Base-by-base conservation (phyloP, 1,139 yeast species). In the Yamadazyma conglobata region DNA sequence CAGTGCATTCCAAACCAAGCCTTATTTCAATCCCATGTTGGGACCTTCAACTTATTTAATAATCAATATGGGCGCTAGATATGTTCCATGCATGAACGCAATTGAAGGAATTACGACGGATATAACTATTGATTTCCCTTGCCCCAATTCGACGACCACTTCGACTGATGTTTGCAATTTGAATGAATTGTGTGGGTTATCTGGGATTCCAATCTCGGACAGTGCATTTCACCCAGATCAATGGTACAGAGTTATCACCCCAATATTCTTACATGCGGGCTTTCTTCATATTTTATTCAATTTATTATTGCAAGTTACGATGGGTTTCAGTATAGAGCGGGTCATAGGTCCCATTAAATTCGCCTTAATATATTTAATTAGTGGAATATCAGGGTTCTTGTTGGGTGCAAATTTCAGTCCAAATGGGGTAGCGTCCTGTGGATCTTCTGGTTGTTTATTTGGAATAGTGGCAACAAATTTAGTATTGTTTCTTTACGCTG, bases 201-300 rank as follows among this genome's bases (percentile, higher is more conserved):
- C 73, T 11, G 77, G 78, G 3, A 46, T 75, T 6, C 58, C 64
- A 0, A 22, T 50, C 2, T 43, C 42, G 10, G 52, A 54, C 25
- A 50, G 52, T 24, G 54, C 44, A 20, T 66, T 49, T 38, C 40
- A 55, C 19, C 82, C 87, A 0, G 51, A 69, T 40, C 91, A 82
- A 55, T 79, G 86, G 82, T 82, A 81, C 69, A 56, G 91, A 31
- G 58, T 82, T 28, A 62, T 82, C 28, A 72, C 78, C 7, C 86
- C 91, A 1, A 79, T 81, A n/a, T 82, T 82, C 45, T 50, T 82
- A 32, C 91, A 82, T 49, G 88, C 87, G 4, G 91, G 91, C 0
- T 70, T 82, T 42, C 54, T 82, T 27, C 91, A 82, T 50, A 79
- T 82, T 24, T 54, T 77, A 19, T 78, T 79, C 64, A 82, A 82